Evolutionary conservation across 2,329 filamentous ascomycete species (phyloP), one percentile per base, ranked within the genome.

Genomic region (Penicillium sp.): DNA sequence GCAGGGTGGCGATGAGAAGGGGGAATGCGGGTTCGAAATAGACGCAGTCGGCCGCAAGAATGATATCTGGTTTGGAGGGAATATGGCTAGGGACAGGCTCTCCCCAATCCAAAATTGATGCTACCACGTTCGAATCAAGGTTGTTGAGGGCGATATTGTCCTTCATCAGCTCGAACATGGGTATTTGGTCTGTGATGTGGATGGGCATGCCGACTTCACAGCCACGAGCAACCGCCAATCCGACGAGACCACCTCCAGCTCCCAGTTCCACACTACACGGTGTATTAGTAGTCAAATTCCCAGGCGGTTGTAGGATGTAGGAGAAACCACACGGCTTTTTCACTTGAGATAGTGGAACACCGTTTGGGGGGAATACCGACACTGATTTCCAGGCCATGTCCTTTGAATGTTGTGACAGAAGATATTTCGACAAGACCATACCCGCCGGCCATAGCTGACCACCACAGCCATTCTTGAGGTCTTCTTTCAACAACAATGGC

Each of bases 21-120:
- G 94, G 93, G 73, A 98, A 98, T 1, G 95, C 92, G 2, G 94
- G 93, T 78, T 98, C 95, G 76, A 96, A 96, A 81, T 98, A 99
- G 53, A 97, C 93, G 79, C 94, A 98, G 77, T 98, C 95, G 44
- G 93, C 94, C 3, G 95, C 95, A n/a, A 98, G 85, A 59, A 99
- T 88, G 59, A 97, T 83, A 71, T 93, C 88, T 19, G 93, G 92
- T 83, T 82, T 58, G 83, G 66, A 57, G 24, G 76, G 77, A 37
- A 80, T 74, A 37, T 55, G 81, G 65, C 59, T 69, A 57, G 61
- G 77, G 58, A 63, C 79, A 75, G 80, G 71, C 35, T 78, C 72
- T 19, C 84, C 85, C 94, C 94, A 97, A 76, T 97, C 91, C 68
- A 97, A 84, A 28, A 97, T 82, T 58, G 86, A 81, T 17, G 92